Evolutionary conservation across 495 filamentous ascomycete species (phyloP), one percentile per base, ranked within the genome.

Genomic region (Evansstolkia leycettana): DNA sequence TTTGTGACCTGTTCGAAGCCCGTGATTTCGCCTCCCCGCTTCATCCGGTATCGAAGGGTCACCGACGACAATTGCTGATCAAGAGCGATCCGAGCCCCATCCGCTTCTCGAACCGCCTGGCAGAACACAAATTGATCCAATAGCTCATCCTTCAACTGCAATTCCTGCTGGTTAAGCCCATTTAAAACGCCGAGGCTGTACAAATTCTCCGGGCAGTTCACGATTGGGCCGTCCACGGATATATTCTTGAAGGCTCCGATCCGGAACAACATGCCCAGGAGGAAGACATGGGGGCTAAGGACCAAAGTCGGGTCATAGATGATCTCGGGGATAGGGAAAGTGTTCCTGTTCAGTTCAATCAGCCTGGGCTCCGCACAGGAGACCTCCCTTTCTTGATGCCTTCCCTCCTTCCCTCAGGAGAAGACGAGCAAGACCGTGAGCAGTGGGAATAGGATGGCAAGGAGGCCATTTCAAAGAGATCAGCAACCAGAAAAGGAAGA

Each of bases 211-310:
- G 49, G 43, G 28, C 37, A 46, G 28, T 51, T 41, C 18, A 55
- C 12, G 15, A 48, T 34, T 7, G 35, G 48, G n/a, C 48, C 37
- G 27, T 36, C 27, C 14, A 23, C 37, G 10, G 41, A 51, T 9
- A 50, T 32, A 32, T 5, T 42, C 35, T 57, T 55, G 25, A 59
- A 62, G 25, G 11, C 47, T 5, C 43, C 1, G 26, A 53, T 48
- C 18, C 40, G 32, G 32, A 62, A 62, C 1, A 62, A 41, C 24
- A 62, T 54, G 19, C 48, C 42, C 7, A 58, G 42, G 17, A 50
- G 31, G 23, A 28, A 43, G 3, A 41, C 31, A 36, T 47, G 30
- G 3, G 43, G 40, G 27, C 40, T 51, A 13, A 58, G 51, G 12
- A 49, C 38, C 16, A 55, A 46, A 2, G 38, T 43, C 11, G 39